Conservation (phyloP, 1,139 yeast species). For the Debaryomyces singareniensis region DNA sequence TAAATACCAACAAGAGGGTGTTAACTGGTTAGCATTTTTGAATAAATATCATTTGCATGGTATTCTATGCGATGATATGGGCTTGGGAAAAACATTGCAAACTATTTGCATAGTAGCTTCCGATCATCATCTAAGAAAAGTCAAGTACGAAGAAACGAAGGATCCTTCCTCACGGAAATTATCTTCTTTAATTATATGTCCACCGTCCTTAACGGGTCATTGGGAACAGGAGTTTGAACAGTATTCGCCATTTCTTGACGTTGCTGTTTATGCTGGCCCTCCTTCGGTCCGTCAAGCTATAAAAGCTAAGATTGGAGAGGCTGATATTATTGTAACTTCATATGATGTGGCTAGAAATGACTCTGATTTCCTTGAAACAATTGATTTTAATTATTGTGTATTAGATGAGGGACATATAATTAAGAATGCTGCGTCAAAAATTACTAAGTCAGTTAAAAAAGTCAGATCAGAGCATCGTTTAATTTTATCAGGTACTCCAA, state of each 20-base stretch:
- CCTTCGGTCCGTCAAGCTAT: constrained; percentile 67
- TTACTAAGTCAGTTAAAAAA: constrained; percentile 81
- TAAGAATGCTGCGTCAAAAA: constrained; percentile 82
- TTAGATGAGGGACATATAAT: constrained; percentile 97
- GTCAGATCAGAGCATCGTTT: constrained; percentile 83
- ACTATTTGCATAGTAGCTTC: constrained; percentile 96
- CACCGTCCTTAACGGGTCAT: constrained; percentile 96
- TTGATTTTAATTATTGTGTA: constrained; percentile 88
- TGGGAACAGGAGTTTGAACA: constrained; percentile 96
- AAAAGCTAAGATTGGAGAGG: constrained; percentile 45
- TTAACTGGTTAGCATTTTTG: constrained; percentile 94
- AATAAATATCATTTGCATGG: constrained; percentile 96
- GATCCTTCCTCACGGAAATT: constrained; percentile 67
- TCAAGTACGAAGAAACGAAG: constrained; percentile 54
- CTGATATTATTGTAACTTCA: constrained; percentile 87
- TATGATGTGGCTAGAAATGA: constrained; percentile 97
- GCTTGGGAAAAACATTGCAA: constrained; percentile 94
- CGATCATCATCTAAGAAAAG: constrained; percentile 83
- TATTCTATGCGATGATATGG: constrained; percentile 98
- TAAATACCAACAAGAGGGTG: constrained; percentile 97
- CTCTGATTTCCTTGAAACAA: constrained; percentile 51
- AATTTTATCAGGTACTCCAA: constrained; percentile 94
- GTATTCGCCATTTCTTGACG: constrained; percentile 82
- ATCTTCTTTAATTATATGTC: constrained; percentile 87
- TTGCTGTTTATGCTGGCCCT: constrained; percentile 86